Base-by-base conservation (phyloP, 768 basidiomycete species). In the Rhizopogon salebrosus region DNA sequence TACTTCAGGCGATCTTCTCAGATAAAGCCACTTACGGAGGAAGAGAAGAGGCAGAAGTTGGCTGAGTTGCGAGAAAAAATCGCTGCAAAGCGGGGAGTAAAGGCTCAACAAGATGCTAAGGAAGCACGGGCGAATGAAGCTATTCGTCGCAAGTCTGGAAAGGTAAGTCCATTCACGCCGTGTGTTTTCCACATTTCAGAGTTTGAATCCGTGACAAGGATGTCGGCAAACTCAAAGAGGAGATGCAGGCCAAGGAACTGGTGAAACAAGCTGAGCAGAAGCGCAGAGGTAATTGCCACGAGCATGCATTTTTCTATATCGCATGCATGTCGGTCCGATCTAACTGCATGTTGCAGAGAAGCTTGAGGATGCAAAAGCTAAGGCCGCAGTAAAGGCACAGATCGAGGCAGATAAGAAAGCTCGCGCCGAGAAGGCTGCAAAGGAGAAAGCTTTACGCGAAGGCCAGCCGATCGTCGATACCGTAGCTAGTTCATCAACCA, bases 11-110 rank as follows among this genome's bases (percentile, higher is more conserved):
- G 22, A n/a, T 4, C 23, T 31, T 34, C 50, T 56, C 52, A 92
- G 92, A 83, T 98, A 69, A 93, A 92, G 65, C 94, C 95, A 0
- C 68, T 99, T 48, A 98, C 95, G 0, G 94, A 98, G 69, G 93
- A 95, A 62, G 93, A 98, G 70, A 95, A 86, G 76, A 80, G 83
- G 54, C 74, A 83, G 58, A 91, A 85, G 62, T 76, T 98, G 0
- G 82, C 71, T 0, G 95, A 97, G 57, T 71, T 99, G 54, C 77
- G 83, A 23, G 72, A 78, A 50, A 92, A 86, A 72, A 84, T 98
- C 81, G 76, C 80, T 0, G 84, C 77, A 53, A 98, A 98, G 68
- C 83, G 90, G 1, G 77, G 85, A 1, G 70, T 63, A 48, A 92
- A 92, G 68, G 79, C 84, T 2, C 76, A 79, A 43, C 77, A 85